These are phyloP conservation scores for Eucalyptus paniculata DNA, from an alignment of 345 rosid genomes.

Conservation along the genomic window DNA sequence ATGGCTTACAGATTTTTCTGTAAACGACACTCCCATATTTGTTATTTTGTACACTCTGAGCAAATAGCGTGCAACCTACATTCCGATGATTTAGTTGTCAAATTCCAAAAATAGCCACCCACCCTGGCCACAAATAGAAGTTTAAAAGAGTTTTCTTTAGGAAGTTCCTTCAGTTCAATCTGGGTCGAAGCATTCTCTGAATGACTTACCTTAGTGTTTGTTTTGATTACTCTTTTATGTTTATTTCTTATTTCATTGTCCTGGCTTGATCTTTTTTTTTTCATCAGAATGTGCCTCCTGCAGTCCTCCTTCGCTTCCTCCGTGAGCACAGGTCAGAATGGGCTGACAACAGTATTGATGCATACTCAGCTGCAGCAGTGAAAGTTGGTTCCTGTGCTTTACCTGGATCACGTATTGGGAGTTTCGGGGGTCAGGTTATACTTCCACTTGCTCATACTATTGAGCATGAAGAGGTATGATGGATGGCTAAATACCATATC, in stretches of 20 bases:
- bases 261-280: neutral
- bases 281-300: constrained; percentile 93
- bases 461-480: constrained; percentile 92
- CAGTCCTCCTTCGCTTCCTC: constrained; percentile 83
- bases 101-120: neutral
- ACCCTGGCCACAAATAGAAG: neutral
- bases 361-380: constrained; percentile 88
- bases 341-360: constrained; percentile 97
- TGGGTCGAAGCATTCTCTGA: neutral
- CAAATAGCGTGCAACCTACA: neutral
- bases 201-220: neutral
- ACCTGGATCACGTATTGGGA: constrained; percentile 71
- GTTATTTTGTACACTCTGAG: neutral
- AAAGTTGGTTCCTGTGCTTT: constrained; percentile 87
- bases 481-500: neutral
- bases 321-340: constrained; percentile 99
- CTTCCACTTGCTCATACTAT: constrained; percentile 94
- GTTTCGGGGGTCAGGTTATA: constrained; percentile 84
- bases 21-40: neutral
- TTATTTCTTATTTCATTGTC: neutral
- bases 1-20: neutral
- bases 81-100: neutral
- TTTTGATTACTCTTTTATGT: neutral
- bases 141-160: neutral
- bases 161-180: neutral